These are phyloP conservation scores for Ceratobasidium sp. DNA, from an alignment of 1,284 basidiomycete genomes.

Conservation along the genomic window DNA sequence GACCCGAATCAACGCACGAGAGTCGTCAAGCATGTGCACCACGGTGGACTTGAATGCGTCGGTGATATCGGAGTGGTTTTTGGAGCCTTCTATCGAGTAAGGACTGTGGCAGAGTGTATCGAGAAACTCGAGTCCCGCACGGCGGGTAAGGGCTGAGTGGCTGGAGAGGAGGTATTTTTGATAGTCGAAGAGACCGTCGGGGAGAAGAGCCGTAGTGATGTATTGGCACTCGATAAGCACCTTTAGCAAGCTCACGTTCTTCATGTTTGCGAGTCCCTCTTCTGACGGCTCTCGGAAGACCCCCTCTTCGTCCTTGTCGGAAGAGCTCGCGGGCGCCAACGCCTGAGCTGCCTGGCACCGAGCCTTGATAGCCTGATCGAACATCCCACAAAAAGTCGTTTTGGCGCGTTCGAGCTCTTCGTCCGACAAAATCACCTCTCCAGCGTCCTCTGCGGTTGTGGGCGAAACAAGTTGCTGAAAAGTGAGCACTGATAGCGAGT, in stretches of 20 bases:
- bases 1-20: conserved; percentile 12
- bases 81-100: not conserved
- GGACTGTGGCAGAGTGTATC: conserved; percentile 2
- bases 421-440: not conserved
- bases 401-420: conserved; percentile 16
- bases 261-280: conserved; percentile 30
- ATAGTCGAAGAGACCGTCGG: conserved; percentile 15
- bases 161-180: conserved; percentile 7
- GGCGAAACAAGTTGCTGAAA: conserved; percentile 30
- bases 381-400: not conserved
- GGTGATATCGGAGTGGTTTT: conserved; percentile 18
- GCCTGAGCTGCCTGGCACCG: conserved; percentile 27
- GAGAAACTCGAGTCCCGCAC: conserved; percentile 30
- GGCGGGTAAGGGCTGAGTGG: conserved; percentile 23
- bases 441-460: not conserved
- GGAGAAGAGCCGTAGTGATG: conserved; percentile 8
- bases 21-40: conserved; percentile 1
- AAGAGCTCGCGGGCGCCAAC: conserved; percentile 13
- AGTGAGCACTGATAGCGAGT: not conserved
- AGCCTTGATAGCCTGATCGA: not conserved
- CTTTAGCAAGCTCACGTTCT: conserved; percentile 19
- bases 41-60: not conserved
- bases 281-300: conserved; percentile 24
- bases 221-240: conserved; percentile 21
- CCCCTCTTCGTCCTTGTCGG: not conserved